phyloP scores from a whole-genome alignment of 805 yeast genomes.

The Myxozyma neglecta region DNA sequence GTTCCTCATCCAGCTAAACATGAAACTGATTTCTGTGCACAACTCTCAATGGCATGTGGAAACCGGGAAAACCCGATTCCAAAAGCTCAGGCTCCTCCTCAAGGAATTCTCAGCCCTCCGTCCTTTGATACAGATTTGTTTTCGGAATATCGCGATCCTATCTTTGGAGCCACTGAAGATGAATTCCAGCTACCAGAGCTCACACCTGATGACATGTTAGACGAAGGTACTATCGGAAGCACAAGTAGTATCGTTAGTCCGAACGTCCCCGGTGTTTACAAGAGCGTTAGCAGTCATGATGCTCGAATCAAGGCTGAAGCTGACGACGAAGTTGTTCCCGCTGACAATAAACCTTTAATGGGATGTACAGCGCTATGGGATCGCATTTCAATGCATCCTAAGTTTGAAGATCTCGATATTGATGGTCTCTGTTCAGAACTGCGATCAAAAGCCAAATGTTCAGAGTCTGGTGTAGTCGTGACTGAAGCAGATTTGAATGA shows the following conservation, averaged over 20 bases:
- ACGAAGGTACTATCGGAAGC: slow-evolving; percentile 5
- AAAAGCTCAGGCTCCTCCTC: slow-evolving; percentile 33
- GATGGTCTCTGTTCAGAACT: slow-evolving; percentile 90
- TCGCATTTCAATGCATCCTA: slow-evolving; percentile 89
- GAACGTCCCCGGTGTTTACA: neutral
- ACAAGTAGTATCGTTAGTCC: neutral
- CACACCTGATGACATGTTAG: slow-evolving; percentile 40
- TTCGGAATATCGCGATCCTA: slow-evolving; percentile 34
- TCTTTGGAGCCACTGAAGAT: slow-evolving; percentile 34
- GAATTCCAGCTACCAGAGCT: slow-evolving; percentile 39
- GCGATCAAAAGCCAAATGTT: slow-evolving; percentile 90
- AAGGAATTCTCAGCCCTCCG: slow-evolving; percentile 35
- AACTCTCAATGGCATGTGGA: slow-evolving; percentile 81
- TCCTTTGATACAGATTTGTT: slow-evolving; percentile 37
- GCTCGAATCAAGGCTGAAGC: slow-evolving; percentile 24
- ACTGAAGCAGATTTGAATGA: slow-evolving; percentile 73
- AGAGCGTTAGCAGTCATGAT: neutral
- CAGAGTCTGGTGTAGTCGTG: slow-evolving; percentile 88
- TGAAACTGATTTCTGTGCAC: slow-evolving; percentile 71
- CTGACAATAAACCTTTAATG: slow-evolving; percentile 52
- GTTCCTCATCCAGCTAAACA: slow-evolving; percentile 40
- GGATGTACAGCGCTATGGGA: slow-evolving; percentile 96
- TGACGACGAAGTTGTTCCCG: slow-evolving; percentile 56
- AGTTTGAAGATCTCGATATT: slow-evolving; percentile 88
- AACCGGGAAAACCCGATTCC: slow-evolving; percentile 70